These are phyloP conservation scores for Carex arenaria DNA, from an alignment of 202 grass and related monocot genomes.

Conservation along the genomic window DNA sequence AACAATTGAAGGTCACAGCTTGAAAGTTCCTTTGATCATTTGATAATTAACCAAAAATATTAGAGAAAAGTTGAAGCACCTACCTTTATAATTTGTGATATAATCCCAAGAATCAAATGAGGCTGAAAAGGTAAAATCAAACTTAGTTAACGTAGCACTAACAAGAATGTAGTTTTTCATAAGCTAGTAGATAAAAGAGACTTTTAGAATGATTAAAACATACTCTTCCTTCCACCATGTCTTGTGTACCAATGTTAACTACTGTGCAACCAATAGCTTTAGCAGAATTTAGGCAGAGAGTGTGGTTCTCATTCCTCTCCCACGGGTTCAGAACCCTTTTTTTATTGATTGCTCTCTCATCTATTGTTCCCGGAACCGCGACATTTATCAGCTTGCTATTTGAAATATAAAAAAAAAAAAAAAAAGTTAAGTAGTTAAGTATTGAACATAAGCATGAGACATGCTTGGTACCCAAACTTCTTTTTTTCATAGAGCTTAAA, in stretches of 20 bases:
- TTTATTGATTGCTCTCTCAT: conserved; percentile 99
- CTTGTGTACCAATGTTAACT: conserved; percentile 98
- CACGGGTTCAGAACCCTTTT: conserved; percentile 97
- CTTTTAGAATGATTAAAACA: conserved; percentile 17
- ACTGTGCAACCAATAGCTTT: conserved; percentile 99
- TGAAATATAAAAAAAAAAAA: conserved; percentile 28
- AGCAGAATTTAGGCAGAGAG: conserved; percentile 96
- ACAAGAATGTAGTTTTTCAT: background rate
- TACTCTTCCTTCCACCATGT: conserved; percentile 98
- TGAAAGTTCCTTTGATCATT: conserved; percentile 2
- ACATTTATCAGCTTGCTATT: conserved; percentile 98
- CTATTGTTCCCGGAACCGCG: conserved; percentile 93
- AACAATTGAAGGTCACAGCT: background rate
- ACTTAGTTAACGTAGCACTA: conserved; percentile 15
- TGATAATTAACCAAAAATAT: conserved; percentile 1
- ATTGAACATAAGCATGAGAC: background rate
- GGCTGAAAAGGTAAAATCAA: conserved; percentile 49
- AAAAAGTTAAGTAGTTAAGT: background rate
- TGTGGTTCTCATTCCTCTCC: conserved; percentile 99
- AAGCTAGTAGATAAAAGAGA: background rate
- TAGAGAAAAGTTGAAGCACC: background rate
- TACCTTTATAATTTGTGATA: conserved; percentile 99
- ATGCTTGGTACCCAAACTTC: background rate
- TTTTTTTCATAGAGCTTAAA: background rate
- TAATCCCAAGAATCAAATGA: conserved; percentile 95